phyloP scores from a whole-genome alignment of 306 rosid genomes.

The Ochetophila trinervis region DNA sequence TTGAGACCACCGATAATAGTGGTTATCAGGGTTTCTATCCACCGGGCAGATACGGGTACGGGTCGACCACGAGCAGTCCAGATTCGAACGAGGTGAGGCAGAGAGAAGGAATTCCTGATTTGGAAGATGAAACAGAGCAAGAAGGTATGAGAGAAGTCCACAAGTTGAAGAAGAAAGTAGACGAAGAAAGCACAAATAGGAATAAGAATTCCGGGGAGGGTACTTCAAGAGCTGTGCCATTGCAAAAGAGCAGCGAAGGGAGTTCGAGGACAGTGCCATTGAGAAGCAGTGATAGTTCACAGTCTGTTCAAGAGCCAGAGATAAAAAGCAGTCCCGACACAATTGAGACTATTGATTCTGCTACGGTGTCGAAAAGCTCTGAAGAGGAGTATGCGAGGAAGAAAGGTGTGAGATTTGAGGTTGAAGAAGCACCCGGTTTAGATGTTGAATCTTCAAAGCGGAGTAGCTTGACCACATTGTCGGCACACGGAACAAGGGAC shows the following conservation, averaged over 20 bases:
- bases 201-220: slow-evolving; percentile 62
- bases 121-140: slow-evolving; percentile 88
- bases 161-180: slow-evolving; percentile 45
- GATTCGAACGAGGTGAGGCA: slow-evolving; percentile 93
- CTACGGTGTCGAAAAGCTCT: slow-evolving; percentile 34
- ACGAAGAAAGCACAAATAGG: background rate
- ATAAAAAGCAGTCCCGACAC: slow-evolving; percentile 62
- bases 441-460: slow-evolving; percentile 76
- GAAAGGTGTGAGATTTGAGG: slow-evolving; percentile 79
- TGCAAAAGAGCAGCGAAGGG: slow-evolving; percentile 46
- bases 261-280: slow-evolving; percentile 41
- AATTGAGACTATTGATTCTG: slow-evolving; percentile 18
- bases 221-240: slow-evolving; percentile 60
- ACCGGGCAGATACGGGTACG: slow-evolving; percentile 38
- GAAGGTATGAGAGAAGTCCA: slow-evolving; percentile 44
- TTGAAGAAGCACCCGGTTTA: slow-evolving; percentile 41
- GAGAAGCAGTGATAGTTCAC: slow-evolving; percentile 37
- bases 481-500: slow-evolving; percentile 70
- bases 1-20: slow-evolving; percentile 52
- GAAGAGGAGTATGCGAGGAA: slow-evolving; percentile 46
- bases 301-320: slow-evolving; percentile 44
- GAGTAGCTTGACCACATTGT: slow-evolving; percentile 75
- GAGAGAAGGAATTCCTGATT: slow-evolving; percentile 95
- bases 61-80: slow-evolving; percentile 71
- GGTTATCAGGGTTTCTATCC: slow-evolving; percentile 44